Conservation (phyloP, 371 early-diverging fungal species). For the Rhizopus sp. region DNA sequence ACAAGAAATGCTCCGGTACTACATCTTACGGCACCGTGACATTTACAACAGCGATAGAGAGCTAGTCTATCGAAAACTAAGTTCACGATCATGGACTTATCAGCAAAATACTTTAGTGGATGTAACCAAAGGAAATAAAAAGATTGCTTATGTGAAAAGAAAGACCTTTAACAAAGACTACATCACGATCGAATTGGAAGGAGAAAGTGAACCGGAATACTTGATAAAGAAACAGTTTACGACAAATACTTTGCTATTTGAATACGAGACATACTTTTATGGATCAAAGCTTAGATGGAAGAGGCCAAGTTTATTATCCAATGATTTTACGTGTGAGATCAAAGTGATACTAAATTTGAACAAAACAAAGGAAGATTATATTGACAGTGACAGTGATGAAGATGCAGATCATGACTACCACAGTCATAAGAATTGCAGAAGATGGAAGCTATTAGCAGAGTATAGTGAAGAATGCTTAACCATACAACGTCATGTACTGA, state of each 20-base stretch:
- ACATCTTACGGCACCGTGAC: neutral
- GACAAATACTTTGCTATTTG: constrained; percentile 34
- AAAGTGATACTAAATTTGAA: constrained; percentile 7
- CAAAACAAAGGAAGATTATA: constrained; percentile 14
- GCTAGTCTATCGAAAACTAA: neutral
- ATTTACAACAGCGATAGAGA: neutral
- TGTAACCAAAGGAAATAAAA: neutral
- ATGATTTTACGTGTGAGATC: constrained; percentile 45
- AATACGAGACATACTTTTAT: constrained; percentile 37
- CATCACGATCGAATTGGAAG: neutral
- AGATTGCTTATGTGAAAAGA: neutral
- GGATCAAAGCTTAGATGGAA: constrained; percentile 41
- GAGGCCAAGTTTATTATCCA: constrained; percentile 41
- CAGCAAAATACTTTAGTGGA: neutral
- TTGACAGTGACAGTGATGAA: constrained; percentile 32
- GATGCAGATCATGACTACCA: constrained; percentile 26
- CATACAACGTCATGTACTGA: constrained; percentile 6
- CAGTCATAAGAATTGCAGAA: constrained; percentile 23
- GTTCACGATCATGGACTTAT: neutral
- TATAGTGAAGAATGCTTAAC: constrained; percentile 7
- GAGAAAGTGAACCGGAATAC: constrained; percentile 8
- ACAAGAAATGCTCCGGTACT: constrained; percentile 1
- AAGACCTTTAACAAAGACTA: neutral
- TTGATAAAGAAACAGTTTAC: constrained; percentile 29
- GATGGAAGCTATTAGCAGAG: constrained; percentile 33